Evolutionary conservation across 1,139 yeast genomes (phyloP), one percentile per base, ranked within the genome.

Genomic region (Hemisphaericaspora xylofermentans): DNA sequence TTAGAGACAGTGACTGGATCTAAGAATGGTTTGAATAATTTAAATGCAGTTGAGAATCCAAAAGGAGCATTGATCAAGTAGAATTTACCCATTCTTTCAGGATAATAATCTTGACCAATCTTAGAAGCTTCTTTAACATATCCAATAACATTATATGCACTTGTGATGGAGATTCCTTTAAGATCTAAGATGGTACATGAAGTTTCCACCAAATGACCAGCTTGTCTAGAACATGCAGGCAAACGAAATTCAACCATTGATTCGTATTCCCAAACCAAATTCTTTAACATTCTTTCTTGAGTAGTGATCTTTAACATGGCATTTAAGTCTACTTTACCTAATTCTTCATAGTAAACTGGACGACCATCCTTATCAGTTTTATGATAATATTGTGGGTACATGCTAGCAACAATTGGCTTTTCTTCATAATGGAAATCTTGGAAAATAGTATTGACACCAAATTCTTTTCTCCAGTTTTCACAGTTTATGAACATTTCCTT

Each of bases 81-180:
- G 62, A 93, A 93, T 67, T 88, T 89, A 58, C 98, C 98, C 98
- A 93, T 91, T 68, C 98, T 85, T 74, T 93, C 98, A n/a, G 98
- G 98, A 64, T 93, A 93, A 67, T 86, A 93, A 72, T 93, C 88
- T 71, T 93, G 98, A 48, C 98, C 97, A 58, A 93, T 88, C 56
- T 78, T 72, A 16, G 96, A 87, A 21, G 98, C 97, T 66, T 89
- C 96, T 61, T 84, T 81, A 43, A 93, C 95, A 66, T 91, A 93
- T 19, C 84, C 75, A 54, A 89, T 75, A 36, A 93, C 98, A 62
- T 84, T 88, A 49, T 84, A 80, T 30, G 96, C 96, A 39, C 94
- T 71, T 26, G 84, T 71, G 48, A 93, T 72, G 21, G 96, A 88
- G 45, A 93, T 89, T 18, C 98, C 98, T 71, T 93, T 93, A 62